A percentile compares a stretch with the other conserved stretches of the same genome.
Evolutionary conservation across 2,329 filamentous ascomycete genomes (phyloP).

Genomic region (Sclerotinia glacialis): DNA sequence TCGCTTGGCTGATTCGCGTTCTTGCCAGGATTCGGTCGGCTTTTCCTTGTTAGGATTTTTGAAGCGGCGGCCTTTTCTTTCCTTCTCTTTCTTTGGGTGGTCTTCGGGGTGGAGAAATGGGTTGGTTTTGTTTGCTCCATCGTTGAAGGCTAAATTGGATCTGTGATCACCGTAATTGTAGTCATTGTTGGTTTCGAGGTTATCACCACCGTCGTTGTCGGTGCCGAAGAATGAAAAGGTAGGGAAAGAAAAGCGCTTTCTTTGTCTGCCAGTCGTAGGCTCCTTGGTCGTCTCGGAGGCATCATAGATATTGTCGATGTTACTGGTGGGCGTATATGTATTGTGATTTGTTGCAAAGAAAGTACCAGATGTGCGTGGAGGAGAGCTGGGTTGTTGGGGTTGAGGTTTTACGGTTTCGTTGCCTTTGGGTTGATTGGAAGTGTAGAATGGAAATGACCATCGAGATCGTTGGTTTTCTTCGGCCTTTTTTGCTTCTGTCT

Average conservation of each 20-base stretch:
- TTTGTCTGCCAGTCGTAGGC: too few species aligned
- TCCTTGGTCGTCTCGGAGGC: background rate
- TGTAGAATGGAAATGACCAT: background rate
- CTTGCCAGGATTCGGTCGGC: background rate
- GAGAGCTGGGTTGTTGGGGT: background rate
- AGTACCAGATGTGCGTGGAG: conserved; percentile 1
- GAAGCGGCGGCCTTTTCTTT: too few species aligned
- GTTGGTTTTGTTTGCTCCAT: background rate
- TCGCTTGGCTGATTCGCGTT: background rate
- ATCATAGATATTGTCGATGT: background rate
- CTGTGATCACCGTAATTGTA: background rate
- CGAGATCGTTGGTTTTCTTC: background rate
- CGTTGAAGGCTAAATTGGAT: background rate
- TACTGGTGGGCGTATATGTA: background rate
- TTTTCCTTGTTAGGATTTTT: background rate
- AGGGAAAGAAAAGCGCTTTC: background rate
- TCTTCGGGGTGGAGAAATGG: conserved; percentile 3
- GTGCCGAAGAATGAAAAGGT: background rate
- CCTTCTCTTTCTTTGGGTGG: background rate
- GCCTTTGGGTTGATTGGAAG: background rate
- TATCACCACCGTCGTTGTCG: background rate
- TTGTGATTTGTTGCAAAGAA: conserved; percentile 10
- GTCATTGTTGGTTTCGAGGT: background rate
- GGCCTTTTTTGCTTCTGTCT: conserved; percentile 1
- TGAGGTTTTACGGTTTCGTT: background rate